phyloP scores from a whole-genome alignment of 805 yeast species.

The Saccharomycopsis sp. region DNA sequence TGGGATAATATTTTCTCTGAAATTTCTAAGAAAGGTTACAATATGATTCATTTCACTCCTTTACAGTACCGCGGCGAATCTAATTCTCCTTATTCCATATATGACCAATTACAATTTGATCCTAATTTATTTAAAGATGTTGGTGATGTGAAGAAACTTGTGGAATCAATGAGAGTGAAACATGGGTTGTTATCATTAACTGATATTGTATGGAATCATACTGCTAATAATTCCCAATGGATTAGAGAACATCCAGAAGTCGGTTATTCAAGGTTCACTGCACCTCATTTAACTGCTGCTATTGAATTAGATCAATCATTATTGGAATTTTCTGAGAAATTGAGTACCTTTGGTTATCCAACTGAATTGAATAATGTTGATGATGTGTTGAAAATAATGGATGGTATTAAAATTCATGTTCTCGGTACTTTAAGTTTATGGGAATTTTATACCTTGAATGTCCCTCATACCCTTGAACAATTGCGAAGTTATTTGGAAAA shows the following conservation, averaged over 20 bases:
- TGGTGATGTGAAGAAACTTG: constrained; percentile 47
- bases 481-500: constrained; percentile 34
- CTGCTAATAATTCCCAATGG: constrained; percentile 89
- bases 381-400: constrained; percentile 58
- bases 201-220: constrained; percentile 91
- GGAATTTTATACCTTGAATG: constrained; percentile 81
- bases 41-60: constrained; percentile 95
- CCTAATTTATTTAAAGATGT: constrained; percentile 50
- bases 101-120: constrained; percentile 78
- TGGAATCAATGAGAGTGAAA: constrained; percentile 41
- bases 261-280: constrained; percentile 80
- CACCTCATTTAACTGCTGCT: constrained; percentile 83
- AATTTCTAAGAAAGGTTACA: constrained; percentile 72
- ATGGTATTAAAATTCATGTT: constrained; percentile 63
- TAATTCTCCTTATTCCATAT: constrained; percentile 88
- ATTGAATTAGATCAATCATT: constrained; percentile 74
- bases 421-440: constrained; percentile 63
- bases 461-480: constrained; percentile 33
- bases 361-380: constrained; percentile 39
- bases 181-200: constrained; percentile 70
- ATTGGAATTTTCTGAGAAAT: constrained; percentile 52
- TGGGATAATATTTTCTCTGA: constrained; percentile 66
- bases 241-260: constrained; percentile 78
- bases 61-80: constrained; percentile 84
- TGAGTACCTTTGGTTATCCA: constrained; percentile 57